phyloP scores from a whole-genome alignment of 208 protist genomes.

The Wallacemonas rigidus region DNA sequence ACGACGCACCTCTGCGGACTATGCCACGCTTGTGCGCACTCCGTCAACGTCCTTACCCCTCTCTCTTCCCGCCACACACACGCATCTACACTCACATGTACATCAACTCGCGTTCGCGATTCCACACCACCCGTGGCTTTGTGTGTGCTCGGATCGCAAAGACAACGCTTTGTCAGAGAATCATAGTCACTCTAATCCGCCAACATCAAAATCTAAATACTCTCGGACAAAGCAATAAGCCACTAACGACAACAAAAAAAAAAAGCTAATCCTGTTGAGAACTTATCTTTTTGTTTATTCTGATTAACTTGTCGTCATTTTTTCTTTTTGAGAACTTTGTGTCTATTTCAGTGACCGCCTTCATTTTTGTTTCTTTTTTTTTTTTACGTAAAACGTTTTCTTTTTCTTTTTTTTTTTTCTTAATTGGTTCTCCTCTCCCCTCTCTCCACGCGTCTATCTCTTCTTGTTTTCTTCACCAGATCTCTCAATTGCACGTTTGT shows the following conservation, averaged over 20 bases:
- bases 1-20: too few species aligned
- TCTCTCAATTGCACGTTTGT: too few species aligned
- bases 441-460: slow-evolving; percentile 12
- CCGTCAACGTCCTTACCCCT: too few species aligned
- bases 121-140: too few species aligned
- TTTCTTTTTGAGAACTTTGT: not conserved
- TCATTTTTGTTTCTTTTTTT: not conserved
- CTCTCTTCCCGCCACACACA: too few species aligned
- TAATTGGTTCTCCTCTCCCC: slow-evolving; percentile 19
- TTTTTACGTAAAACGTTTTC: not conserved
- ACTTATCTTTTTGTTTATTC: slow-evolving; percentile 13
- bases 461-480: slow-evolving; percentile 1
- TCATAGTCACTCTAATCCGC: not conserved
- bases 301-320: not conserved
- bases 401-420: slow-evolving; percentile 7
- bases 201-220: not conserved
- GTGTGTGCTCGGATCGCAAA: not conserved
- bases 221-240: not conserved
- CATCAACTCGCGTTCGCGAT: not conserved
- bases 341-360: not conserved
- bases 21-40: too few species aligned
- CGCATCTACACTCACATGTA: not conserved
- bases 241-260: not conserved
- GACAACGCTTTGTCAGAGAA: not conserved
- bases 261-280: not conserved